Conservation (phyloP, 2,329 filamentous ascomycete genomes). For the Sarocladium strictum region DNA sequence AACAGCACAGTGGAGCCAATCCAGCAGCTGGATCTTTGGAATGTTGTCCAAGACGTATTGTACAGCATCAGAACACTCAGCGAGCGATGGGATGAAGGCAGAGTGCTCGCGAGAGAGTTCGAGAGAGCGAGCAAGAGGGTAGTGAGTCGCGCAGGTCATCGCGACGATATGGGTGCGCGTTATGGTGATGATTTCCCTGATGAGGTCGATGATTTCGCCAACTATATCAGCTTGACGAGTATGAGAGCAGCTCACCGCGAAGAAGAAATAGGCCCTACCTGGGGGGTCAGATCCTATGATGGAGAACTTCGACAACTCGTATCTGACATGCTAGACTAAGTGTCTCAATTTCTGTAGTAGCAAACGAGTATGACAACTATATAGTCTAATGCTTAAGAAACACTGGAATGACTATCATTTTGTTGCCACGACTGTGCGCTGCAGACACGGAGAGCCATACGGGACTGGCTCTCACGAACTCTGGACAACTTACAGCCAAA, state of each 20-base stretch:
- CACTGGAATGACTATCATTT: no score
- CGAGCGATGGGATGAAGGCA: constrained; percentile 20
- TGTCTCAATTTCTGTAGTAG: neutral
- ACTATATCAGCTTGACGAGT: constrained; percentile 17
- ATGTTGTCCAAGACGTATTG: constrained; percentile 16
- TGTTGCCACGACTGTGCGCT: no score
- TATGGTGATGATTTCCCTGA: constrained; percentile 9
- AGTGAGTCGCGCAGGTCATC: constrained; percentile 10
- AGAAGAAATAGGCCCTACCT: neutral
- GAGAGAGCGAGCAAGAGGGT: constrained; percentile 14
- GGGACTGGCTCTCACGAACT: no score
- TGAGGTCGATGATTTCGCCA: constrained; percentile 15
- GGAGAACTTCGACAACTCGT: constrained; percentile 8
- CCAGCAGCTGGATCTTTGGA: constrained; percentile 16
- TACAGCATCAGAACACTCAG: constrained; percentile 17
- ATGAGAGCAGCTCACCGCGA: constrained; percentile 12
- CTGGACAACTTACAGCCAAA: no score
- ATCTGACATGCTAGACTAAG: constrained; percentile 5
- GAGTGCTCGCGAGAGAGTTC: constrained; percentile 14
- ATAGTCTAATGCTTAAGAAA: no score
- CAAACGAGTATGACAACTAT: no score
- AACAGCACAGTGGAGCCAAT: neutral
- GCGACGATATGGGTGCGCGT: neutral
- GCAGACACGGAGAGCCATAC: no score
- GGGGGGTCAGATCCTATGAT: neutral